Base-by-base conservation (phyloP, 2,329 filamentous ascomycete genomes). In the Fusarium caatingaense region DNA sequence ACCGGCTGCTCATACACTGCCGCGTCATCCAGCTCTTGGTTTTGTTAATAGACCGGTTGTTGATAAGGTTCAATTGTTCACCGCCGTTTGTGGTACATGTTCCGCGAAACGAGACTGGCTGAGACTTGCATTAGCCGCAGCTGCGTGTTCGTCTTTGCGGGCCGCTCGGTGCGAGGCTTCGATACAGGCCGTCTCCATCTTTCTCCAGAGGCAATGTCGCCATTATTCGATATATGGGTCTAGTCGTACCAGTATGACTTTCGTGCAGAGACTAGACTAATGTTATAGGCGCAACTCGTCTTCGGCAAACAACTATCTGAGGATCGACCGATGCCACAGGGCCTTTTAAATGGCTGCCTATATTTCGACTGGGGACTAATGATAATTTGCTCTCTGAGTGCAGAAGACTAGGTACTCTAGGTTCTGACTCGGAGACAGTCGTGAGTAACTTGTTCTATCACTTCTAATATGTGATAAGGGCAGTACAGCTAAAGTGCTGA, bases 81-180 rank as follows among this genome's bases (percentile, higher is more conserved):
- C 72, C 72, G 72, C 72, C 57, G 68, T 74, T 74, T 74, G 66
- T 66, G 53, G 41, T 41, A 53, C 68, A 58, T 40, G 45, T 60
- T 44, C 41, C 25, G 37, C 27, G n/a, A 58, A 42, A 64, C 27
- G 37, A 58, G 49, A 49, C 49, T 67, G 65, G 41, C 40, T 45
- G 42, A 42, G 64, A 62, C 72, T 71, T 74, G 70, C 72, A 73
- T 72, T 74, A 74, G 68, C 50, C 49, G 66, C 49, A 59, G 41
- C 54, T 51, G 65, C 48, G 53, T 69, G 56, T 48, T 60, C 69
- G 46, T 42, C 53, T 65, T 56, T 46, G 54, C 72, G 61, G 57
- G 58, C 64, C 64, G 67, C 64, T 58, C 69, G 62, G 67, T 48
- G 50, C 44, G 56, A 68, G 63, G 48, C 66, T 70, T 74, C 46